Evolutionary conservation across 371 early-diverging fungal genomes (phyloP), one percentile per base, ranked within the genome.

Genomic region (Chytridiales sp.): DNA sequence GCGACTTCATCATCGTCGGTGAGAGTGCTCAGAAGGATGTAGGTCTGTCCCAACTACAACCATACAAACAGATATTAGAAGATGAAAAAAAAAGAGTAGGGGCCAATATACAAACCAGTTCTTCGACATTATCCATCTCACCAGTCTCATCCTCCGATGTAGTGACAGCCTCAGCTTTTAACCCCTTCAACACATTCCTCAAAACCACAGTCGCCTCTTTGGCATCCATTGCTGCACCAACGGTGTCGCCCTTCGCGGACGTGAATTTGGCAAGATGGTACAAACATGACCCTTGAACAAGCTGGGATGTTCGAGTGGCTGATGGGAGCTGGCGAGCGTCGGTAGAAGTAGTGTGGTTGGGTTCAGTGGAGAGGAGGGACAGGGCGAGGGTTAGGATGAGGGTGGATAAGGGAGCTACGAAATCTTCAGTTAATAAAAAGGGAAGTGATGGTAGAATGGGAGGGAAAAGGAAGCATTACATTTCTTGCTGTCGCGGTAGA

Each of bases 41-140:
- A 64, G n/a, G 65, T 52, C 39, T 64, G 65, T 21, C 58, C 65
- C 21, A 53, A 19, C 65, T 51, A 26, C 21, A 11, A 24, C 21
- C 36, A 53, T 31, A 15, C 1, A 8, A 8, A 26, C 9, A 3
- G 19, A 21, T 4, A 19, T 22, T 24, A 44, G 44, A 44, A 19
- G 32, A 13, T 30, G 8, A 49, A 32, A 49, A 48, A 48, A 27
- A 27, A 27, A 27, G 6, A 22, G 11, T 27, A 11, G 53, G 19
- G 35, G 19, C 53, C 13, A 17, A 17, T 34, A n/a, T 24, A 17
- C 15, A 53, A 4, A 53, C 34, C 1, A 53, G 40, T 8, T 21
- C 39, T n/a, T 34, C 15, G 11, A 19, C 34, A 46, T 17, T 1
- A 27, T 17, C n/a, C 6, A 3, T 3, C 35, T n/a, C n/a, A 53